A percentile compares a stretch with the other conserved stretches of the same genome.
Conservation (phyloP, 345 rosid genomes). For the Syzygium aromaticum region DNA sequence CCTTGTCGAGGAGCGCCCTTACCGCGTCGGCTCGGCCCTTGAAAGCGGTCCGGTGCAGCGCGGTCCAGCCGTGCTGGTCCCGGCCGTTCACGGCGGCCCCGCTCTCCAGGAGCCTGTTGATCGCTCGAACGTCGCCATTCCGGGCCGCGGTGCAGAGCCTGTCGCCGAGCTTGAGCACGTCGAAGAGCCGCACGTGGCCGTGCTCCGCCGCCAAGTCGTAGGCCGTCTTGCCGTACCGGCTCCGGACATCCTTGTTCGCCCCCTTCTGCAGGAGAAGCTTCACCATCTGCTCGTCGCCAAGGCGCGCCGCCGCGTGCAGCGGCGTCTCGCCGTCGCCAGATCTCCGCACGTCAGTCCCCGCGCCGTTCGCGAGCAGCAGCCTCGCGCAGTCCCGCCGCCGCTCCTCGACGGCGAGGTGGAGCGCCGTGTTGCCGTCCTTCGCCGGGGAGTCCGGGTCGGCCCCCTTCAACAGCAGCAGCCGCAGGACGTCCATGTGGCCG, state of each 20-base stretch:
- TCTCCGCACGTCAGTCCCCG: conserved; percentile 21
- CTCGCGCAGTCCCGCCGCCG: conserved; percentile 36
- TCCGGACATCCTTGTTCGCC: conserved; percentile 41
- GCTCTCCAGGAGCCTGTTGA: conserved; percentile 30
- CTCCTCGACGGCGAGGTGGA: conserved; percentile 44
- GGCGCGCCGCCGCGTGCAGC: conserved; percentile 38
- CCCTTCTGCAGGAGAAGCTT: conserved; percentile 47
- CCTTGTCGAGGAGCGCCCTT: conserved; percentile 31
- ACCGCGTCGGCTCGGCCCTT: conserved; percentile 38
- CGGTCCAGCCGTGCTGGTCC: conserved; percentile 68
- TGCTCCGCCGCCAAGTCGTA: conserved; percentile 46
- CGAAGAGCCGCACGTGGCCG: conserved; percentile 47
- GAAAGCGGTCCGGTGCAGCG: conserved; percentile 50
- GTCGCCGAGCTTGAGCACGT: conserved; percentile 44
- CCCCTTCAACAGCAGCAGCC: conserved; percentile 47
- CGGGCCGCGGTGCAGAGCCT: conserved; percentile 38
- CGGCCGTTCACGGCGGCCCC: conserved; percentile 46
- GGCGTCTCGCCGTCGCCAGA: conserved; percentile 38
- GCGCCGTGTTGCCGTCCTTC: conserved; percentile 43
- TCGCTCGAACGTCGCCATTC: conserved; percentile 34
- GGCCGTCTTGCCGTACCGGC: conserved; percentile 36
- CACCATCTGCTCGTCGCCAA: conserved; percentile 50
- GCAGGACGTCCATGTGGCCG: conserved; percentile 39
- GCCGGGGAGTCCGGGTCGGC: conserved; percentile 34
- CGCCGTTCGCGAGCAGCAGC: conserved; percentile 35